Percentiles rank a stretch among this genome's conserved stretches.
Evolutionary conservation across 2,329 filamentous ascomycete species (phyloP).

Genomic region (Fusarium verrucosum): DNA sequence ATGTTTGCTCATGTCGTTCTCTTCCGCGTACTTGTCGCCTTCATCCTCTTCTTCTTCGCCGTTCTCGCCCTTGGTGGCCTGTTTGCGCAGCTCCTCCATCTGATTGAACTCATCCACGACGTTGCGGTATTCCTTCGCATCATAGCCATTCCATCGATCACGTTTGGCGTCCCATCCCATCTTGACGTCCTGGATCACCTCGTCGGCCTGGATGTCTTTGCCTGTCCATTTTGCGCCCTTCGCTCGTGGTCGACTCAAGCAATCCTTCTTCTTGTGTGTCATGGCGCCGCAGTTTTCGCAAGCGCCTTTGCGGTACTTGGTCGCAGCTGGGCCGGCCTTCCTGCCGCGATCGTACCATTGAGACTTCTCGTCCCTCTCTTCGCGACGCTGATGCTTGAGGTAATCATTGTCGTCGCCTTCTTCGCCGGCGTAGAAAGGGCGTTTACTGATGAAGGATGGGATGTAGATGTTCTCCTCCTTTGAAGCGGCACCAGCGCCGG

Average conservation of each 20-base stretch:
- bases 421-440: conserved; percentile 91
- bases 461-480: conserved; percentile 99
- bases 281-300: conserved; percentile 99
- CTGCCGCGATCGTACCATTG: conserved; percentile 95
- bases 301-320: conserved; percentile 96
- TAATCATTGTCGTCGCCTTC: conserved; percentile 85
- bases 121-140: conserved; percentile 82
- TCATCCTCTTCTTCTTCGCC: conserved; percentile 64
- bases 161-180: conserved; percentile 97
- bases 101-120: conserved; percentile 93
- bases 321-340: conserved; percentile 85
- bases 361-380: conserved; percentile 71
- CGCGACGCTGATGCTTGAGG: conserved; percentile 88
- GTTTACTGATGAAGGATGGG: conserved; percentile 96
- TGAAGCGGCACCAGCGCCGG: conserved; percentile 56
- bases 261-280: conserved; percentile 96
- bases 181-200: conserved; percentile 83
- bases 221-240: conserved; percentile 93
- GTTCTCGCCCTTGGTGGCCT: conserved; percentile 59
- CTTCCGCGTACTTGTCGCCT: conserved; percentile 85
- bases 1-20: conserved; percentile 95
- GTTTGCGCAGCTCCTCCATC: conserved; percentile 77
- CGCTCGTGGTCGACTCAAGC: conserved; percentile 86
- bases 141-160: conserved; percentile 98
- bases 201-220: conserved; percentile 91